These are phyloP conservation scores for Bruguiera parviflora DNA, from an alignment of 345 rosid genomes.

Conservation along the genomic window DNA sequence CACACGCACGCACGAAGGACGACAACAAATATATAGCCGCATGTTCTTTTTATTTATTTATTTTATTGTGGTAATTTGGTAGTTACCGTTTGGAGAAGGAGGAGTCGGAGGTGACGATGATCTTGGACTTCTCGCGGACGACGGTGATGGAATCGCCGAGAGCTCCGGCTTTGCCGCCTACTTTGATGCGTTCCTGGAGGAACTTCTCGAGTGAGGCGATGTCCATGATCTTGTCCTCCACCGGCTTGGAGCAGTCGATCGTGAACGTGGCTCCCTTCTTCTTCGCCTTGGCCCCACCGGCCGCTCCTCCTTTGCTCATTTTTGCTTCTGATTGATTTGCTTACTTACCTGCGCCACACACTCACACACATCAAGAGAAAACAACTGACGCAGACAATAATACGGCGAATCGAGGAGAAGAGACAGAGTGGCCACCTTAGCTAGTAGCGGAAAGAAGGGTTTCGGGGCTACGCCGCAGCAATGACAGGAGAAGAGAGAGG, in stretches of 20 bases:
- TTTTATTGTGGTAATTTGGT: too few relatives aligned
- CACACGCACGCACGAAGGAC: too few relatives aligned
- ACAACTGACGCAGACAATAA: not conserved
- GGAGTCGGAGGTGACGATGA: conserved; percentile 54
- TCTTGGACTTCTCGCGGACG: conserved; percentile 47
- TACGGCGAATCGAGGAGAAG: not conserved
- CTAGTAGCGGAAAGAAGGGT: not conserved
- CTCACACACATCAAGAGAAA: not conserved
- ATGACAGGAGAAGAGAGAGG: not conserved
- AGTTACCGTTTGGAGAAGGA: conserved; percentile 66
- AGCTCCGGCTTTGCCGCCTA: conserved; percentile 78
- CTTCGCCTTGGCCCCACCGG: conserved; percentile 40
- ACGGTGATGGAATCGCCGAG: conserved; percentile 60
- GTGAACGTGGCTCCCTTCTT: conserved; percentile 57
- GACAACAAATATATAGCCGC: too few relatives aligned
- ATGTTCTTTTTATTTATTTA: too few relatives aligned
- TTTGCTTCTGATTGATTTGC: not conserved
- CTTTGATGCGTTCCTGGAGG: conserved; percentile 80
- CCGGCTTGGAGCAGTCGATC: conserved; percentile 71
- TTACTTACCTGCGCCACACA: not conserved
- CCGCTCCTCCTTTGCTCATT: conserved; percentile 23
- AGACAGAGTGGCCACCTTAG: not conserved
- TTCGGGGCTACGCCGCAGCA: conserved; percentile 12
- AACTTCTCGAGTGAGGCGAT: conserved; percentile 74
- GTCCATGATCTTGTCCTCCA: conserved; percentile 78